Evolutionary conservation across 495 filamentous ascomycete species (phyloP).

Genomic region (Penicillium ucsense): DNA sequence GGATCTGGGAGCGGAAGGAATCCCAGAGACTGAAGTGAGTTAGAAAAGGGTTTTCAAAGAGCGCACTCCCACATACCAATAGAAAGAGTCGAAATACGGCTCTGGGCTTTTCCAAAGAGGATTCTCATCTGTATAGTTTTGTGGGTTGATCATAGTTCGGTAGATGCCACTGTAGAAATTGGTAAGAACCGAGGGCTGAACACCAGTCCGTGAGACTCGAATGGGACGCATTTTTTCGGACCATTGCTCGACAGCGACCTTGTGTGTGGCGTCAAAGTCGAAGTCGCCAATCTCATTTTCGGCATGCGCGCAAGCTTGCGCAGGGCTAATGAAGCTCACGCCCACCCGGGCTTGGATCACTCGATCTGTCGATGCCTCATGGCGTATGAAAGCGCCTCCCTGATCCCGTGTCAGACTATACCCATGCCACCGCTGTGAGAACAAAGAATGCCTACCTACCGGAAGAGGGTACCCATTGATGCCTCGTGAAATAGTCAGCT

Average conservation of each 20-base stretch:
- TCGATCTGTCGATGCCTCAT: slow-evolving; percentile 30
- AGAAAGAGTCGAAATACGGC: slow-evolving; percentile 50
- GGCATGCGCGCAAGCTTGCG: slow-evolving; percentile 53
- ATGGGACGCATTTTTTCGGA: slow-evolving; percentile 45
- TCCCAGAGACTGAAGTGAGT: slow-evolving; percentile 40
- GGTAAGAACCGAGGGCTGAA: slow-evolving; percentile 48
- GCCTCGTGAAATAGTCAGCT: slow-evolving; percentile 53
- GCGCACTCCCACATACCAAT: slow-evolving; percentile 33
- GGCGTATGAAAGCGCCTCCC: slow-evolving; percentile 58
- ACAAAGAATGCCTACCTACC: slow-evolving; percentile 11
- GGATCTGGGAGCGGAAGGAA: slow-evolving; percentile 53
- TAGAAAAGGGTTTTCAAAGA: not conserved
- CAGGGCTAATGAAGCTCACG: slow-evolving; percentile 57
- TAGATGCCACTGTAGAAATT: slow-evolving; percentile 47
- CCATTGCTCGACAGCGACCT: slow-evolving; percentile 37
- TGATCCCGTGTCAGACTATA: slow-evolving; percentile 3
- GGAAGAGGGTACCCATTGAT: slow-evolving; percentile 66
- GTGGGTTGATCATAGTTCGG: slow-evolving; percentile 56
- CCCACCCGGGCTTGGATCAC: slow-evolving; percentile 55
- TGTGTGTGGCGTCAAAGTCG: slow-evolving; percentile 31
- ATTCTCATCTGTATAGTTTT: slow-evolving; percentile 68
- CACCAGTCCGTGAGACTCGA: slow-evolving; percentile 34
- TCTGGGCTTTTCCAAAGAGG: slow-evolving; percentile 57
- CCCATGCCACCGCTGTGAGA: not conserved
- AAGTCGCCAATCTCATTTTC: slow-evolving; percentile 50